These are phyloP conservation scores for Berberis thunbergii DNA, from an alignment of 164 flowering plant genomes.

Conservation along the genomic window DNA sequence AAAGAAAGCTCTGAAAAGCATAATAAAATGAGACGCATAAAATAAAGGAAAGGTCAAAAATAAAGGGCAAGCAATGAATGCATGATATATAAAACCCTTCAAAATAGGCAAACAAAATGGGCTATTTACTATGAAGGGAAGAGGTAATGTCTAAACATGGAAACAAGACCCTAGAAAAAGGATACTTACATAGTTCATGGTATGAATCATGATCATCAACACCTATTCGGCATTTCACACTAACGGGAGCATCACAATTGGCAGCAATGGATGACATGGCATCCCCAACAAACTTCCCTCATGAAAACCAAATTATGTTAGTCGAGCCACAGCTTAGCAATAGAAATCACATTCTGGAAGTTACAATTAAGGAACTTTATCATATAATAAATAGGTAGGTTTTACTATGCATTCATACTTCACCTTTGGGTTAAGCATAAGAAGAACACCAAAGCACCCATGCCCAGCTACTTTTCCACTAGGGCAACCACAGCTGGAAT, in stretches of 20 bases:
- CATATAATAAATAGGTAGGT: background rate
- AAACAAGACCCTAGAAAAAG: constrained; percentile 1
- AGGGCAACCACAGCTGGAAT: constrained; percentile 91
- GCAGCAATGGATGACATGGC: constrained; percentile 95
- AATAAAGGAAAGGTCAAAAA: too few species aligned
- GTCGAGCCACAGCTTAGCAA: constrained; percentile 22
- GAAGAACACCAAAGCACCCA: constrained; percentile 92
- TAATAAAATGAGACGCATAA: too few species aligned
- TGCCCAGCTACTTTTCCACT: constrained; percentile 92
- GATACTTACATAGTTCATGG: constrained; percentile 74
- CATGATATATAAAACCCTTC: too few species aligned
- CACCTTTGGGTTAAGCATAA: constrained; percentile 95
- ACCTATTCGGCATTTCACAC: constrained; percentile 94
- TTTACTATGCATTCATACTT: constrained; percentile 2
- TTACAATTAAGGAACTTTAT: too few species aligned
- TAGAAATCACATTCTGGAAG: background rate
- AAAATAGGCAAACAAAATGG: too few species aligned
- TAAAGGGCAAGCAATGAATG: too few species aligned
- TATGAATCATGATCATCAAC: constrained; percentile 95
- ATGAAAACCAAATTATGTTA: constrained; percentile 18
- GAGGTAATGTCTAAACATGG: background rate
- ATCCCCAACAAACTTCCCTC: constrained; percentile 92
- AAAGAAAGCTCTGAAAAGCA: too few species aligned
- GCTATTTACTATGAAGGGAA: too few species aligned
- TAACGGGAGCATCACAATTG: constrained; percentile 77